phyloP scores from a whole-genome alignment of 2,329 filamentous ascomycete genomes.

The Colletotrichum sp. region DNA sequence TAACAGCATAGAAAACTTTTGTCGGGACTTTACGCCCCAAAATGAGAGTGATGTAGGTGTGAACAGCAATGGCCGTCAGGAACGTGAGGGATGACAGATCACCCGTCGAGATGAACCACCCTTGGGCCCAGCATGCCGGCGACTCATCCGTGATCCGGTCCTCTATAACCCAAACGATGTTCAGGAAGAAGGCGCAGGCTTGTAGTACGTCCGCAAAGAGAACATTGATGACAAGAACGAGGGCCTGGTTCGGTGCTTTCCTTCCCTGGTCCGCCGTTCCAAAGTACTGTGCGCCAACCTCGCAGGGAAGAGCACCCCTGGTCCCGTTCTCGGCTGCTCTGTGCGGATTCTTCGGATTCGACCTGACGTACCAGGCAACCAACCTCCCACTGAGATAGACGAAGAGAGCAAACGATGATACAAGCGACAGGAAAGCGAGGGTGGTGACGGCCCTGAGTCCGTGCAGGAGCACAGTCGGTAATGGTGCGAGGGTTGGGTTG shows the following conservation, averaged over 20 bases:
- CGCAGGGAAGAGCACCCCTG: constrained; percentile 22
- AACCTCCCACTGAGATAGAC: constrained; percentile 40
- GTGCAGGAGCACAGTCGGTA: constrained; percentile 35
- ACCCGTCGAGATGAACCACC: constrained; percentile 62
- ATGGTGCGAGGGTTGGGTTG: constrained; percentile 31
- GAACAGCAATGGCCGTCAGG: constrained; percentile 60
- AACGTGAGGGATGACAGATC: constrained; percentile 63
- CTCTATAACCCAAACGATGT: constrained; percentile 53
- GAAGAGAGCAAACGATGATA: constrained; percentile 34
- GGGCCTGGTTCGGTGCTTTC: constrained; percentile 54
- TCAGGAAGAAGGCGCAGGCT: constrained; percentile 58
- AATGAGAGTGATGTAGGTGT: constrained; percentile 61
- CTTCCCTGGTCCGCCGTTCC: not conserved
- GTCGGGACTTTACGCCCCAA: constrained; percentile 51
- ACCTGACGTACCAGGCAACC: constrained; percentile 34
- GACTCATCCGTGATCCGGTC: constrained; percentile 53
- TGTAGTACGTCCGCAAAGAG: constrained; percentile 64
- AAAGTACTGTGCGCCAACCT: constrained; percentile 16
- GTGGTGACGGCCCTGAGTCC: constrained; percentile 40
- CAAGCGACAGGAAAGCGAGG: constrained; percentile 39
- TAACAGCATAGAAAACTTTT: constrained; percentile 43
- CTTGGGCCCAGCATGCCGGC: constrained; percentile 56
- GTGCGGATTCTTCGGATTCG: constrained; percentile 30
- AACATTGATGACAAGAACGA: constrained; percentile 64
- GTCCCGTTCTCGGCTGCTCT: constrained; percentile 18